Evolutionary conservation across 768 basidiomycete species (phyloP).

Genomic region (Suillus alpinus): DNA sequence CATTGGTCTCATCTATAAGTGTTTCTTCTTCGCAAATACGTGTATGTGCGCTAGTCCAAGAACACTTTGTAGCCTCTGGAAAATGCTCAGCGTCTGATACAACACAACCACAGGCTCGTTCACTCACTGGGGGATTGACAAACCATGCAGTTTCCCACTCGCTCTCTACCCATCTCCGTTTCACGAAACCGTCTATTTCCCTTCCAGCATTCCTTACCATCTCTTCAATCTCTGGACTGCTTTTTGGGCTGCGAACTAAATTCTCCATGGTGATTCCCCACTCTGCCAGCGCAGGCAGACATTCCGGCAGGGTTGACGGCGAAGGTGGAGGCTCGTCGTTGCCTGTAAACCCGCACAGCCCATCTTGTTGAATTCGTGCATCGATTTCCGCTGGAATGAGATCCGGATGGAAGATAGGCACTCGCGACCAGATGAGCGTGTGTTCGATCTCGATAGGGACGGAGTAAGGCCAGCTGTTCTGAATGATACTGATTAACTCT

Average conservation of each 20-base stretch:
- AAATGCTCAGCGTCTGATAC: not conserved
- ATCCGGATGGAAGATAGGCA: slow-evolving; percentile 66
- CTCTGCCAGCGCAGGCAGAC: slow-evolving; percentile 60
- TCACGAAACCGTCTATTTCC: slow-evolving; percentile 64
- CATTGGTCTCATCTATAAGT: not conserved
- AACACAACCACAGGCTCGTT: not conserved
- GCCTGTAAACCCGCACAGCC: slow-evolving; percentile 83
- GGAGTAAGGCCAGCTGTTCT: slow-evolving; percentile 90
- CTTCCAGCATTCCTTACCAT: slow-evolving; percentile 49
- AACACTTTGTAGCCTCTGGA: slow-evolving; percentile 77
- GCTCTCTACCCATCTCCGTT: slow-evolving; percentile 60
- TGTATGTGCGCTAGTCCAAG: slow-evolving; percentile 83
- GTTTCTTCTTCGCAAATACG: slow-evolving; percentile 70
- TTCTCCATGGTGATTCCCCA: slow-evolving; percentile 69
- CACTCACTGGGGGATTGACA: slow-evolving; percentile 78
- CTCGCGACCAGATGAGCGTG: slow-evolving; percentile 71
- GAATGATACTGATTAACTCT: slow-evolving; percentile 64
- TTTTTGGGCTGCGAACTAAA: slow-evolving; percentile 50
- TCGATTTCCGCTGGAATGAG: slow-evolving; percentile 51
- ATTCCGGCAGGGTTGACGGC: slow-evolving; percentile 55
- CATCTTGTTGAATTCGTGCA: slow-evolving; percentile 66
- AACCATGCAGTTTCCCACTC: slow-evolving; percentile 95
- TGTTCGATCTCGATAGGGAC: slow-evolving; percentile 76
- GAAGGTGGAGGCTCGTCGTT: slow-evolving; percentile 50
- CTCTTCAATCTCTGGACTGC: slow-evolving; percentile 50